Conservation (phyloP, 257 asterid genomes). For the Ocimum tenuiflorum region DNA sequence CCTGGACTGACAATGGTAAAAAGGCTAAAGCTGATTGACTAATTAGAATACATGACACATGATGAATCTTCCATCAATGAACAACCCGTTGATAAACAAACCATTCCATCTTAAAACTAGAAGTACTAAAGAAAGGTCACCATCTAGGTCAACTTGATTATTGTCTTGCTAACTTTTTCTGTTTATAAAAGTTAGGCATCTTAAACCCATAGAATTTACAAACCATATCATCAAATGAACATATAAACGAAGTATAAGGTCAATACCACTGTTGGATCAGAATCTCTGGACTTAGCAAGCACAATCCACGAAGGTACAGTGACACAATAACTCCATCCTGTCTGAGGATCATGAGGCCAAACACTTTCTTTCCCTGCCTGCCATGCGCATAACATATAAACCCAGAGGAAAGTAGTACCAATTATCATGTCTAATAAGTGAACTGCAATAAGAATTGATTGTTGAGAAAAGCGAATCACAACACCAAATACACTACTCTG, state of each 20-base stretch:
- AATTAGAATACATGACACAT: background rate
- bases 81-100: background rate
- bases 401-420: slow-evolving; percentile 2
- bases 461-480: background rate
- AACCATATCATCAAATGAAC: slow-evolving; percentile 18
- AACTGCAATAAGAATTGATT: slow-evolving; percentile 2
- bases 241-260: slow-evolving; percentile 15
- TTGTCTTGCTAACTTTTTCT: too few species aligned
- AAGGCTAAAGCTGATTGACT: background rate
- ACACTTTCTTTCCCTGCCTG: slow-evolving; percentile 83
- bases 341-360: slow-evolving; percentile 93
- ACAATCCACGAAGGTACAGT: slow-evolving; percentile 91
- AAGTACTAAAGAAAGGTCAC: slow-evolving; percentile 3
- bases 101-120: background rate
- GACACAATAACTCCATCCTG: slow-evolving; percentile 97
- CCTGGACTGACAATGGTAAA: background rate
- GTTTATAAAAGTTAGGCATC: too few species aligned
- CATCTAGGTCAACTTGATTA: too few species aligned
- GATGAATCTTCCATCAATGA: too few species aligned
- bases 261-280: slow-evolving; percentile 91
- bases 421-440: background rate
- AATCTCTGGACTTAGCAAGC: slow-evolving; percentile 81
- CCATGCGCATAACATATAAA: slow-evolving; percentile 21
- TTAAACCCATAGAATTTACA: too few species aligned
- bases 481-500: background rate